Percentiles rank a stretch among this genome's conserved stretches.
These are phyloP conservation scores for Pichia manshurica DNA, from an alignment of 805 yeast genomes.

Conservation along the genomic window DNA sequence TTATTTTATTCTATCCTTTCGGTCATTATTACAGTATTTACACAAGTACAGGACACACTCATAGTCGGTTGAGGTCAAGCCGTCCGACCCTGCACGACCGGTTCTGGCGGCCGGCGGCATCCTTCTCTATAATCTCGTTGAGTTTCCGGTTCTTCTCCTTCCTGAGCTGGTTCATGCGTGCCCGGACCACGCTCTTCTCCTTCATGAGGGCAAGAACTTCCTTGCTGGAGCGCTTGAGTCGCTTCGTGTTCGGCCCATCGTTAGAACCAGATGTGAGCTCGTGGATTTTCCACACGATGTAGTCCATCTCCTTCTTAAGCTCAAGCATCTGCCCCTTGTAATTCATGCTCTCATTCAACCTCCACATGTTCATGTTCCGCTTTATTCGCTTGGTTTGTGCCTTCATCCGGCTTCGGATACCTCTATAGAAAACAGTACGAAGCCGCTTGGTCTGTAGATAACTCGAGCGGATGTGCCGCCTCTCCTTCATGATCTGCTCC, in stretches of 20 bases:
- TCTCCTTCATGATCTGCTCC: slow-evolving; percentile 5
- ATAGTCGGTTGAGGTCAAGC: slow-evolving; percentile 2
- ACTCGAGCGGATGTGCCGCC: slow-evolving; percentile 11
- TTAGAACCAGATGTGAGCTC: neutral
- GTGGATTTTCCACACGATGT: neutral
- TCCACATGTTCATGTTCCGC: slow-evolving; percentile 1
- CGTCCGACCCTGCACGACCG: slow-evolving; percentile 2
- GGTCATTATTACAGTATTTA: too few species aligned
- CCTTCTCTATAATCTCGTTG: neutral
- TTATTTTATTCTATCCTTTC: too few species aligned
- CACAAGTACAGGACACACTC: neutral
- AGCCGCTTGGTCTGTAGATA: slow-evolving; percentile 5
- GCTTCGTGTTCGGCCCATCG: neutral
- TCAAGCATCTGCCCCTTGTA: slow-evolving; percentile 1
- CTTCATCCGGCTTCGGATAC: slow-evolving; percentile 2
- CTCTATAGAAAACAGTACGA: slow-evolving; percentile 9
- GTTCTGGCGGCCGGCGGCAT: neutral
- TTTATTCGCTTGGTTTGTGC: neutral
- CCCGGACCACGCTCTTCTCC: slow-evolving; percentile 2
- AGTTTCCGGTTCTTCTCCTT: neutral
- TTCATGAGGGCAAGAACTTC: neutral
- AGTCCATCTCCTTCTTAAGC: neutral
- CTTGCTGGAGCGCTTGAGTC: neutral
- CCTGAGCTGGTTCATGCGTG: slow-evolving; percentile 5
- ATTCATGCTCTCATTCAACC: neutral